Evolutionary conservation across 257 asterid species (phyloP).

Genomic region (Solanum pinnatisectum): DNA sequence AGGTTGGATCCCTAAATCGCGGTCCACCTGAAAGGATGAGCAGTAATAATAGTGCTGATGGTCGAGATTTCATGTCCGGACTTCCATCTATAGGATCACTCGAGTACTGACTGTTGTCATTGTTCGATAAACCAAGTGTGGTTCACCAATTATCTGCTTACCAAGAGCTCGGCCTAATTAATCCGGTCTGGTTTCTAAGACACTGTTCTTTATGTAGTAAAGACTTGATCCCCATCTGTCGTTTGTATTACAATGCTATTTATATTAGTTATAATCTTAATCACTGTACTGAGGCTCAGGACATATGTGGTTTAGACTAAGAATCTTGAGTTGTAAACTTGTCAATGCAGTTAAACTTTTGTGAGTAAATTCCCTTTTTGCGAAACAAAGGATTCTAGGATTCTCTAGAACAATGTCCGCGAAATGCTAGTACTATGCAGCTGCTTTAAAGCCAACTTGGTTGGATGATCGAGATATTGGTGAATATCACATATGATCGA

Average conservation of each 20-base stretch:
- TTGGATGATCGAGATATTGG: neutral
- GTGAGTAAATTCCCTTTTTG: neutral
- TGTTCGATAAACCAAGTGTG: neutral
- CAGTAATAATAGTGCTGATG: constrained; percentile 25
- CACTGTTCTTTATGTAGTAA: neutral
- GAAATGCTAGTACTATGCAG: neutral
- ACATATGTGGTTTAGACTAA: neutral
- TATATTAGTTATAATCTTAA: neutral
- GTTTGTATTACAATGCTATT: neutral
- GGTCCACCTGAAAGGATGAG: constrained; percentile 35
- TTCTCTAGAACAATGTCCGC: neutral
- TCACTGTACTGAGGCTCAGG: neutral
- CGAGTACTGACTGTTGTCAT: constrained; percentile 29
- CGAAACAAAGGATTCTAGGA: neutral
- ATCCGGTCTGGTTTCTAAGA: neutral
- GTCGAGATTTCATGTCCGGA: constrained; percentile 41
- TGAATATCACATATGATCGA: neutral
- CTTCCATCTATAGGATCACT: constrained; percentile 68
- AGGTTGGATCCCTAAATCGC: constrained; percentile 42
- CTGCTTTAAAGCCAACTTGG: neutral
- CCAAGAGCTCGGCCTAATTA: neutral
- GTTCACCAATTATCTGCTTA: neutral
- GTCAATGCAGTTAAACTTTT: neutral
- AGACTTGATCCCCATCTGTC: neutral
- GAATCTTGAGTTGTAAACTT: neutral